Conservation (phyloP, 1,284 basidiomycete species). For the Takashimella koratensis region DNA sequence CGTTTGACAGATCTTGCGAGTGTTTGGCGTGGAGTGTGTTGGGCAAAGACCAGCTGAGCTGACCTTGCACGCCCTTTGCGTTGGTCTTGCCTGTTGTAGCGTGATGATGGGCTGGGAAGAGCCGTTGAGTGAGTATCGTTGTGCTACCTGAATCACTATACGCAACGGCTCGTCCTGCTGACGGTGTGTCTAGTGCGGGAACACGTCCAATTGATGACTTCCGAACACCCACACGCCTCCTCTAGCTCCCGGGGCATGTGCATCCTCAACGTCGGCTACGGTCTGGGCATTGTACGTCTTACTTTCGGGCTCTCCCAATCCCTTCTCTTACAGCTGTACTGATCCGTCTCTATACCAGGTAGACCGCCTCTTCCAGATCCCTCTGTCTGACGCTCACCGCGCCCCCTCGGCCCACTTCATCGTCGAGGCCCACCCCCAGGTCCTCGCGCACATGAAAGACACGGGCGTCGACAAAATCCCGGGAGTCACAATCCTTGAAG, state of each 20-base stretch:
- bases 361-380: slow-evolving; percentile 71
- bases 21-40: too few species aligned
- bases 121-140: slow-evolving; percentile 60
- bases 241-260: slow-evolving; percentile 54
- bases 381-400: slow-evolving; percentile 39
- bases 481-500: slow-evolving; percentile 78
- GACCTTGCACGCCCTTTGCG: too few species aligned
- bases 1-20: not conserved
- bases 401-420: slow-evolving; percentile 72
- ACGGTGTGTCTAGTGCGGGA: slow-evolving; percentile 53
- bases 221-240: slow-evolving; percentile 53
- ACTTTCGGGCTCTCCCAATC: not conserved
- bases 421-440: slow-evolving; percentile 92
- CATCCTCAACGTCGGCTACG: slow-evolving; percentile 89
- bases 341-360: slow-evolving; percentile 54
- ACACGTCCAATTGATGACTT: slow-evolving; percentile 56
- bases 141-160: too few species aligned
- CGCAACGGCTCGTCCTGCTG: slow-evolving; percentile 10
- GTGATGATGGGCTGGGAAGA: slow-evolving; percentile 98
- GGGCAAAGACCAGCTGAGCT: too few species aligned
- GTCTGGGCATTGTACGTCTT: slow-evolving; percentile 76
- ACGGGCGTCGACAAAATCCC: slow-evolving; percentile 72
- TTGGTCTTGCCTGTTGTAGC: too few species aligned
- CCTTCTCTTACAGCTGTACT: not conserved
- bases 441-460: slow-evolving; percentile 68